Percentiles rank a stretch among this genome's conserved stretches.
Evolutionary conservation across 306 rosid genomes (phyloP).

Genomic region (Arachis stenosperma): DNA sequence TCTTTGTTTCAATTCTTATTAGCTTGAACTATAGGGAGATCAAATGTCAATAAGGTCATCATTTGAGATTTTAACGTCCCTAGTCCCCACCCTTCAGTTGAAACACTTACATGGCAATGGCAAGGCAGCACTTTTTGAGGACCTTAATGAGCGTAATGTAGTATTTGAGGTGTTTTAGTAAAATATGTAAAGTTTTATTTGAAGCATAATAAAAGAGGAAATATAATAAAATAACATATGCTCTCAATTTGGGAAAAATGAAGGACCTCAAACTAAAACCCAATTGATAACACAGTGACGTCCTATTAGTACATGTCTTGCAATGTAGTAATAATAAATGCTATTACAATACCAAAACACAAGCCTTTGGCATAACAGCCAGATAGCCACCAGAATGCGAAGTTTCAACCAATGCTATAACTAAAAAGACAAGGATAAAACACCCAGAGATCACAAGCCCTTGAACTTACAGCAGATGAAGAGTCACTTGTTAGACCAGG

Average conservation of each 20-base stretch:
- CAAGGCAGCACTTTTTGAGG: slow-evolving; percentile 13
- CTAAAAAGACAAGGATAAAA: not conserved
- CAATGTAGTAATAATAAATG: not conserved
- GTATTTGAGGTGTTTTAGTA: not conserved
- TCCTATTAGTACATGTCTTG: slow-evolving; percentile 2
- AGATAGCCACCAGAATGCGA: slow-evolving; percentile 8
- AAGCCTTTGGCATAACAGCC: slow-evolving; percentile 26
- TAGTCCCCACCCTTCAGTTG: slow-evolving; percentile 4
- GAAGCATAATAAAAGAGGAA: not conserved
- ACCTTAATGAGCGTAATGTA: not conserved
- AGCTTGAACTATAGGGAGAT: not conserved
- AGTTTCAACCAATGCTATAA: slow-evolving; percentile 13
- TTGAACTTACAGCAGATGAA: slow-evolving; percentile 67
- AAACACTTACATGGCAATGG: slow-evolving; percentile 1
- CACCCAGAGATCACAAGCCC: slow-evolving; percentile 16
- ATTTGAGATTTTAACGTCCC: slow-evolving; percentile 23
- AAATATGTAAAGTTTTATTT: slow-evolving; percentile 5
- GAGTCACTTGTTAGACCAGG: slow-evolving; percentile 96
- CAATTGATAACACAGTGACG: slow-evolving; percentile 1
- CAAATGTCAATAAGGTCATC: not conserved
- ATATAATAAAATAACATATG: not conserved
- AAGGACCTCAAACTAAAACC: slow-evolving; percentile 7
- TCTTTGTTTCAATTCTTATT: not conserved
- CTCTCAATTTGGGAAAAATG: slow-evolving; percentile 1
- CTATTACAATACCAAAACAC: not conserved